Evolutionary conservation across 805 yeast genomes (phyloP).

Genomic region (Myxozyma geophila): DNA sequence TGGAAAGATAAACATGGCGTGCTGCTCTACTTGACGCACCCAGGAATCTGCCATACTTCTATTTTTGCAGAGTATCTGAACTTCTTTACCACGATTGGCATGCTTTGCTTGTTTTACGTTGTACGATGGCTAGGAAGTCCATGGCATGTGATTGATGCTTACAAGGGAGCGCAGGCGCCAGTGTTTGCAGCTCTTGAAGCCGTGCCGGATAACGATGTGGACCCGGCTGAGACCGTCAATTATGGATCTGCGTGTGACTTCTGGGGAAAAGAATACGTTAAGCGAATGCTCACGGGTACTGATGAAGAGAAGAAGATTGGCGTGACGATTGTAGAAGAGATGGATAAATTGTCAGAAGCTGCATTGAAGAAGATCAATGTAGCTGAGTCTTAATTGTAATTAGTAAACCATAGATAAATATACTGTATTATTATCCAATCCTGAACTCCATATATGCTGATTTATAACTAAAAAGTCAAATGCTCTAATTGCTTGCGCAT

Average conservation of each 20-base stretch:
- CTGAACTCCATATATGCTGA: not conserved
- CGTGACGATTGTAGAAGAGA: slow-evolving; percentile 11
- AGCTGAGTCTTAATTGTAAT: not conserved
- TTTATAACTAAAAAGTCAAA: slow-evolving; percentile 14
- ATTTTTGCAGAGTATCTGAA: slow-evolving; percentile 75
- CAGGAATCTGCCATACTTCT: slow-evolving; percentile 88
- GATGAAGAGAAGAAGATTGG: slow-evolving; percentile 24
- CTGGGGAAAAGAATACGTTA: slow-evolving; percentile 59
- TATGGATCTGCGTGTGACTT: slow-evolving; percentile 74
- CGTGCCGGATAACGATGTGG: slow-evolving; percentile 47
- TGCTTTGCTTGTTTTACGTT: slow-evolving; percentile 79
- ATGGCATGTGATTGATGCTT: slow-evolving; percentile 88
- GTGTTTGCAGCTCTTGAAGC: slow-evolving; percentile 66
- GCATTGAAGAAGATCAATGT: not conserved
- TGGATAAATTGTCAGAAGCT: slow-evolving; percentile 21
- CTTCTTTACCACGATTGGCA: slow-evolving; percentile 78
- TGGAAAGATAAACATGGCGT: slow-evolving; percentile 58
- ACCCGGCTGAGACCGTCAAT: slow-evolving; percentile 55
- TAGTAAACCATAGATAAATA: not conserved
- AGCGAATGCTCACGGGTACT: not conserved
- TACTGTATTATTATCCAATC: not conserved
- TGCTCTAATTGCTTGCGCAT: slow-evolving; percentile 19
- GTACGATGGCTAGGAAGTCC: slow-evolving; percentile 84
- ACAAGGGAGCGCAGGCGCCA: slow-evolving; percentile 88
- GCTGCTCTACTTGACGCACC: slow-evolving; percentile 80